These are phyloP conservation scores for Penicillium aurantiogriseum DNA, from an alignment of 2,329 filamentous ascomycete species.

Conservation along the genomic window DNA sequence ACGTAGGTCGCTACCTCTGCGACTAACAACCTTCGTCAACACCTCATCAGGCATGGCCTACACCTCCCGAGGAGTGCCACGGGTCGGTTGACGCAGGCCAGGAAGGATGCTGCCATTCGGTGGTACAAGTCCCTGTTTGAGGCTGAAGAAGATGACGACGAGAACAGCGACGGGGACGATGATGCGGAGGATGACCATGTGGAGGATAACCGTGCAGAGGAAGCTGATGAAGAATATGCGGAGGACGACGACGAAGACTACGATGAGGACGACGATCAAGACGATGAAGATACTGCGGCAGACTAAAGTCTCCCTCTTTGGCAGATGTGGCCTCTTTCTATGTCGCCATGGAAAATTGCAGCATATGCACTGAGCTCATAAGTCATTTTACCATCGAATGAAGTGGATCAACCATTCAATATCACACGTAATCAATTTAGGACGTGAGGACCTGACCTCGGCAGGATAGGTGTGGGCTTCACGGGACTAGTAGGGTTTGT, in stretches of 20 bases:
- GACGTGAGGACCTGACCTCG: too few relatives aligned
- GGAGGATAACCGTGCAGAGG: accelerated
- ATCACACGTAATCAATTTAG: background rate
- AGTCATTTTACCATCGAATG: background rate
- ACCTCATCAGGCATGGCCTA: background rate
- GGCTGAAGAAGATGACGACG: background rate
- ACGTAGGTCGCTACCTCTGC: background rate
- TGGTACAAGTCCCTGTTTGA: background rate
- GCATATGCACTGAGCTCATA: too few relatives aligned
- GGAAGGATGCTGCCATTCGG: background rate
- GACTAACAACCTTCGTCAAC: background rate
- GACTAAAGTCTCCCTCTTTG: background rate
- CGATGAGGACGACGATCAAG: background rate
- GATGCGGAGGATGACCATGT: background rate
- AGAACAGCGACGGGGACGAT: background rate
- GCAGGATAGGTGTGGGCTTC: too few relatives aligned
- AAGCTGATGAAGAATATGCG: background rate
- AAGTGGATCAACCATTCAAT: background rate
- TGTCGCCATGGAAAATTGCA: background rate
- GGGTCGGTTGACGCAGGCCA: background rate
- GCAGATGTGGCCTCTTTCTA: background rate
- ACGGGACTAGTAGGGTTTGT: too few relatives aligned
- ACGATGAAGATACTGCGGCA: background rate
- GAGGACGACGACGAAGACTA: background rate
- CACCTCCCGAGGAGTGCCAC: background rate